phyloP scores from a whole-genome alignment of 345 rosid species.

The Eutrema japonicum region DNA sequence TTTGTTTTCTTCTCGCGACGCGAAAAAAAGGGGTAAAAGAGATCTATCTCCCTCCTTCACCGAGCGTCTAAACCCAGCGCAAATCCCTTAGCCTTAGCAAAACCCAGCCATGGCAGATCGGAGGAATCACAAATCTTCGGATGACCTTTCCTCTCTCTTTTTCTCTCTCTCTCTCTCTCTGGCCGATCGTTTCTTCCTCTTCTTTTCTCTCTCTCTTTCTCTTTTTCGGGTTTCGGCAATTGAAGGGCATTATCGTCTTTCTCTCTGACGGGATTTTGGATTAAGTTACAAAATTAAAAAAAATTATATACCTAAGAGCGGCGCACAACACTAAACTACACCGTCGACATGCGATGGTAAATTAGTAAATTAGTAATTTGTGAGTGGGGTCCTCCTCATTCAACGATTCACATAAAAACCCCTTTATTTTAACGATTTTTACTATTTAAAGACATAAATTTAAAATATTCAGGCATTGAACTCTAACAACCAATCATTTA shows the following conservation, averaged over 20 bases:
- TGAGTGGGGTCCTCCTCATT: neutral
- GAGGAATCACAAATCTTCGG: conserved; percentile 28
- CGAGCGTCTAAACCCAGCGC: neutral
- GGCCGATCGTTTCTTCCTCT: conserved; percentile 29
- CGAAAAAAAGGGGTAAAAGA: conserved; percentile 7
- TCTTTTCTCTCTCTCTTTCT: conserved; percentile 1
- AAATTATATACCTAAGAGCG: conserved; percentile 12
- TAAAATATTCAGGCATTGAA: neutral
- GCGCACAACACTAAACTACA: conserved; percentile 8
- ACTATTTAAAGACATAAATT: neutral
- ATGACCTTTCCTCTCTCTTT: conserved; percentile 19
- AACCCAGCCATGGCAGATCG: conserved; percentile 32
- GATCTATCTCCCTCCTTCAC: conserved; percentile 35
- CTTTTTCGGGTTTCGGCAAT: conserved; percentile 24
- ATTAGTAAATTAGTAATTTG: neutral
- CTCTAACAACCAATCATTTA: conserved; percentile 2
- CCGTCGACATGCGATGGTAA: conserved; percentile 38
- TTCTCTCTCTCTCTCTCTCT: conserved; percentile 18
- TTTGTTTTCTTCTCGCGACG: conserved; percentile 1
- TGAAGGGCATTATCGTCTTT: conserved; percentile 29
- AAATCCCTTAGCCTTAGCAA: conserved; percentile 1
- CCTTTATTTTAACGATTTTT: no score
- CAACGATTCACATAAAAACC: no score
- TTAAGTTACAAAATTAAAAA: conserved; percentile 7
- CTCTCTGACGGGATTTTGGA: conserved; percentile 2